These are phyloP conservation scores for Trichoderma pleuroti DNA, from an alignment of 2,329 filamentous ascomycete species.

Conservation along the genomic window DNA sequence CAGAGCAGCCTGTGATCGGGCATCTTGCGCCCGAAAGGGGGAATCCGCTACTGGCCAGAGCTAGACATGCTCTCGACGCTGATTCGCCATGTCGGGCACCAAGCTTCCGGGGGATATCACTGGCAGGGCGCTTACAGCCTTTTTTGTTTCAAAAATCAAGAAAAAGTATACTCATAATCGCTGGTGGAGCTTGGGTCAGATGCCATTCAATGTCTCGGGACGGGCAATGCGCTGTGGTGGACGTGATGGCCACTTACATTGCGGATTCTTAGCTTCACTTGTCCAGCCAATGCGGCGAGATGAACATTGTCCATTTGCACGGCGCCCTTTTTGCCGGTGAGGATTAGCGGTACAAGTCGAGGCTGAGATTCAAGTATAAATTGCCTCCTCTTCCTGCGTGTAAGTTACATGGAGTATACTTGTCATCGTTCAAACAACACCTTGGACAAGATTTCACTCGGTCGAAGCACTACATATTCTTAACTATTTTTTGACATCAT, in stretches of 20 bases:
- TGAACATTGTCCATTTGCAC: background rate
- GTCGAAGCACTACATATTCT: background rate
- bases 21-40: background rate
- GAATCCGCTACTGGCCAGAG: background rate
- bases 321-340: background rate
- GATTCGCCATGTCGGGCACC: conserved; percentile 4
- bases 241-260: background rate
- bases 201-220: conserved; percentile 11
- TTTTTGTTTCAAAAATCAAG: background rate
- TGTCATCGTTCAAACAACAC: background rate
- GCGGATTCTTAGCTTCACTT: background rate
- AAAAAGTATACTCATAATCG: background rate
- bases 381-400: background rate
- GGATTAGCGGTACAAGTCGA: background rate
- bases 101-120: conserved; percentile 4
- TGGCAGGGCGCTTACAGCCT: conserved; percentile 8
- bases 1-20: background rate
- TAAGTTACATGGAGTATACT: background rate
- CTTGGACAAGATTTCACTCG: background rate
- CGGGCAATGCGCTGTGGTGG: background rate
- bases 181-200: background rate
- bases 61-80: conserved; percentile 1
- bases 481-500: background rate
- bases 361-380: background rate
- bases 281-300: background rate